Percentiles rank a stretch among this genome's conserved stretches.
phyloP scores from a whole-genome alignment of 2,329 filamentous ascomycete genomes.

The Pseudogymnoascus sp. region DNA sequence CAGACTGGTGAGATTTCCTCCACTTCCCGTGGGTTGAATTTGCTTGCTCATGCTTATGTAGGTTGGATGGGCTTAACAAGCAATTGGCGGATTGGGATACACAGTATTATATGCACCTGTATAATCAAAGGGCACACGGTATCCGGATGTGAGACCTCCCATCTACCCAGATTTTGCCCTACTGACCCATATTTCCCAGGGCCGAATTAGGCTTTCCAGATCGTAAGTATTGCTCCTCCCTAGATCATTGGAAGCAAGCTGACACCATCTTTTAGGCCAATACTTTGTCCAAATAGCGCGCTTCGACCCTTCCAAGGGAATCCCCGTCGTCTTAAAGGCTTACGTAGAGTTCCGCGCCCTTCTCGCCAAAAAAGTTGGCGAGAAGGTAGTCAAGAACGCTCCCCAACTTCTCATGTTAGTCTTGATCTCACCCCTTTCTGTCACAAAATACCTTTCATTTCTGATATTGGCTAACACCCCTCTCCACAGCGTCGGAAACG shows the following conservation, averaged over 20 bases:
- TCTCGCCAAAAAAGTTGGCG: slow-evolving; percentile 40
- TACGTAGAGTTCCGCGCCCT: slow-evolving; percentile 63
- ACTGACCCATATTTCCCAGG: slow-evolving; percentile 21
- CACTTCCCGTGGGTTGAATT: not conserved
- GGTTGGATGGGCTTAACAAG: slow-evolving; percentile 76
- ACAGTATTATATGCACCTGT: slow-evolving; percentile 66
- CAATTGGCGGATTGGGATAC: slow-evolving; percentile 59
- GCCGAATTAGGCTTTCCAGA: slow-evolving; percentile 49
- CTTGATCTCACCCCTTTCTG: too few relatives aligned
- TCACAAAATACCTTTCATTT: not conserved
- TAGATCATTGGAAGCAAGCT: not conserved
- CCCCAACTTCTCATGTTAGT: slow-evolving; percentile 63
- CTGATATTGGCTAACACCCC: not conserved
- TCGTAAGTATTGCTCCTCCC: slow-evolving; percentile 27
- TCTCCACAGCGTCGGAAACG: slow-evolving; percentile 51
- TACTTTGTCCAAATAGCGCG: slow-evolving; percentile 76
- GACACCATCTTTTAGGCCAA: slow-evolving; percentile 36
- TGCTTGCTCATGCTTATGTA: slow-evolving; percentile 23
- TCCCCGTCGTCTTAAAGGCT: slow-evolving; percentile 65
- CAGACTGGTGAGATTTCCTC: slow-evolving; percentile 54
- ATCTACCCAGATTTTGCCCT: slow-evolving; percentile 17
- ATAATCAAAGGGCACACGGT: slow-evolving; percentile 52
- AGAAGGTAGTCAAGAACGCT: slow-evolving; percentile 34
- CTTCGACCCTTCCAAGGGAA: slow-evolving; percentile 78
- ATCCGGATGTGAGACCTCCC: slow-evolving; percentile 43